Evolutionary conservation across 2,329 filamentous ascomycete species (phyloP).

Genomic region (Aureobasidium mangrovei): DNA sequence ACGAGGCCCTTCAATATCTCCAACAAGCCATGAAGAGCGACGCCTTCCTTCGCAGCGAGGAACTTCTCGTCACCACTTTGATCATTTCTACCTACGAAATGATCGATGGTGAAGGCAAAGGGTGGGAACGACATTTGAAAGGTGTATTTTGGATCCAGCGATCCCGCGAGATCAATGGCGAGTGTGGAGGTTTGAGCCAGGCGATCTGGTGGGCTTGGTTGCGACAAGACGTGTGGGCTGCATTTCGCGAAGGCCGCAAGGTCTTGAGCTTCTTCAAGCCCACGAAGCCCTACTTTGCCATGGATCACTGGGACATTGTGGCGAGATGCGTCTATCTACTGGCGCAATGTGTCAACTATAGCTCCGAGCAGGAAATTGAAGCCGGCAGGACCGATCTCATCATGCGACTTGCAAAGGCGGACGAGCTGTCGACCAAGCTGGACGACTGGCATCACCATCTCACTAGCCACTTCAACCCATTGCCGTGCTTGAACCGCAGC

Average conservation of each 20-base stretch:
- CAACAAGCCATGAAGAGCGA: slow-evolving; percentile 48
- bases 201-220: slow-evolving; percentile 57
- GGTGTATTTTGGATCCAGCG: slow-evolving; percentile 56
- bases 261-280: slow-evolving; percentile 50
- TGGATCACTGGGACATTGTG: slow-evolving; percentile 45
- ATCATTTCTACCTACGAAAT: slow-evolving; percentile 57
- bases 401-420: slow-evolving; percentile 36
- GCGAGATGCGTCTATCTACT: slow-evolving; percentile 45
- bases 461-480: slow-evolving; percentile 32
- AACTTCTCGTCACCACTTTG: slow-evolving; percentile 49
- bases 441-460: slow-evolving; percentile 40
- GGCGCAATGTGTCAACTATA: slow-evolving; percentile 48
- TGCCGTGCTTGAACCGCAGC: slow-evolving; percentile 24
- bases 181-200: slow-evolving; percentile 44
- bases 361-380: slow-evolving; percentile 39
- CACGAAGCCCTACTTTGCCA: slow-evolving; percentile 35
- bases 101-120: slow-evolving; percentile 46
- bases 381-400: slow-evolving; percentile 32
- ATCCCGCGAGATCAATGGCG: slow-evolving; percentile 50
- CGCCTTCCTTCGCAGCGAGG: slow-evolving; percentile 46
- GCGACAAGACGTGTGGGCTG: slow-evolving; percentile 54
- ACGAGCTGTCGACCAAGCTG: slow-evolving; percentile 37
- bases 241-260: slow-evolving; percentile 47
- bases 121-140: slow-evolving; percentile 52
- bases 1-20: slow-evolving; percentile 51